Percentiles rank a stretch among this genome's conserved stretches.
Evolutionary conservation across 2,329 filamentous ascomycete genomes (phyloP).

Genomic region (Ustulina deusta): DNA sequence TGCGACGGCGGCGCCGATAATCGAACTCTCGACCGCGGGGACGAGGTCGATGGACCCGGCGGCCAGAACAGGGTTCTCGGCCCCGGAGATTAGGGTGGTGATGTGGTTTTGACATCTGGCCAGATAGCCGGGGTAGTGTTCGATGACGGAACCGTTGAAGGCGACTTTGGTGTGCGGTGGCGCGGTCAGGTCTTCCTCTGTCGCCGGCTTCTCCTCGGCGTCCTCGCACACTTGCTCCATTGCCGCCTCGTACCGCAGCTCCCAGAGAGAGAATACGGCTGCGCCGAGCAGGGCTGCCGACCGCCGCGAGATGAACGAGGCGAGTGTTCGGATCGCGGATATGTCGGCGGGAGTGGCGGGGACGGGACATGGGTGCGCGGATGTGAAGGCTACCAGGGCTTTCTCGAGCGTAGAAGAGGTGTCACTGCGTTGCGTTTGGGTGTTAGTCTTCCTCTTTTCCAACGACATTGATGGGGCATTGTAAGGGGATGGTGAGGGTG

Average conservation of each 20-base stretch:
- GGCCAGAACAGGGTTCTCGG: conserved; percentile 46
- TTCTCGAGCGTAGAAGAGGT: conserved; percentile 56
- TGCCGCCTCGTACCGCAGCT: conserved; percentile 63
- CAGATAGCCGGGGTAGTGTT: conserved; percentile 79
- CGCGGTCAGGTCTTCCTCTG: conserved; percentile 49
- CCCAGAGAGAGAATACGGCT: conserved; percentile 70
- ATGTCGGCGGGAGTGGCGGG: conserved; percentile 60
- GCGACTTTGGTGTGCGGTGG: conserved; percentile 70
- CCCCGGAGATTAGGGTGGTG: conserved; percentile 65
- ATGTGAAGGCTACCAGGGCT: conserved; percentile 62
- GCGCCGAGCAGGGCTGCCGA: conserved; percentile 71
- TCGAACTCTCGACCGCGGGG: conserved; percentile 77
- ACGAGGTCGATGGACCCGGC: conserved; percentile 68
- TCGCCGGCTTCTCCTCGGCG: conserved; percentile 56
- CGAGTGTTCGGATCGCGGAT: conserved; percentile 63
- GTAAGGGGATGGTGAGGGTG: neutral
- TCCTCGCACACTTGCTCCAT: conserved; percentile 54
- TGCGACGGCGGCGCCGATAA: conserved; percentile 80
- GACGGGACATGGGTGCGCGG: conserved; percentile 60
- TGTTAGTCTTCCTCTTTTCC: conserved; percentile 29
- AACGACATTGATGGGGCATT: neutral
- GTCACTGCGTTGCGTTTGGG: conserved; percentile 55
- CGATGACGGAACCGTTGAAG: conserved; percentile 83
- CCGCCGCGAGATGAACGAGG: conserved; percentile 66
- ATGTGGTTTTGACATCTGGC: conserved; percentile 72